phyloP scores from a whole-genome alignment of 371 early-diverging fungal species.

The Zychaea mexicana region DNA sequence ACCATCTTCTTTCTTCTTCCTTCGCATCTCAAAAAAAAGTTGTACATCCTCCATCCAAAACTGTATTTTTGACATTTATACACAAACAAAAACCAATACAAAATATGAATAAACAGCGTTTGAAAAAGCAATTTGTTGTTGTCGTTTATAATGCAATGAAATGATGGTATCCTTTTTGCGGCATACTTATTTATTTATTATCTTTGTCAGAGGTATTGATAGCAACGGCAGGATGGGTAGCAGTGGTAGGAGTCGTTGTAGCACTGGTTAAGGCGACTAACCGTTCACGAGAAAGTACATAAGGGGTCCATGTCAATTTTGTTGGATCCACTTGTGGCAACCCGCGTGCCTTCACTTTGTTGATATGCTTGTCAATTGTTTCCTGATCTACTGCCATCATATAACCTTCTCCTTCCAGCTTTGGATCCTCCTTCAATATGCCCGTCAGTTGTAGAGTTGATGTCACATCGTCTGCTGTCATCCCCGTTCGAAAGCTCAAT shows the following conservation, averaged over 20 bases:
- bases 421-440: slow-evolving; percentile 31
- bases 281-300: slow-evolving; percentile 51
- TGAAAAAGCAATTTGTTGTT: no score
- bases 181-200: background rate
- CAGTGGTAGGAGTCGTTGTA: background rate
- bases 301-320: slow-evolving; percentile 69
- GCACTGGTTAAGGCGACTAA: slow-evolving; percentile 22
- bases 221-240: background rate
- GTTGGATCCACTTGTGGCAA: slow-evolving; percentile 52
- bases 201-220: no score
- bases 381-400: slow-evolving; percentile 32
- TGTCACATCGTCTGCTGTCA: slow-evolving; percentile 73
- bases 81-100: no score
- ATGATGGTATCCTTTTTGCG: background rate
- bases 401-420: slow-evolving; percentile 14
- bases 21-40: background rate
- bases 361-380: slow-evolving; percentile 40
- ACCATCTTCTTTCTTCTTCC: no score
- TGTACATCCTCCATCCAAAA: no score
- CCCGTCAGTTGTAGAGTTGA: slow-evolving; percentile 65
- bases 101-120: no score
- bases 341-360: slow-evolving; percentile 42
- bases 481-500: slow-evolving; percentile 62
- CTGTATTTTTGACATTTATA: no score
- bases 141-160: no score